Base-by-base conservation (phyloP, 2,329 filamentous ascomycete species). In the Penicillium thymicola region DNA sequence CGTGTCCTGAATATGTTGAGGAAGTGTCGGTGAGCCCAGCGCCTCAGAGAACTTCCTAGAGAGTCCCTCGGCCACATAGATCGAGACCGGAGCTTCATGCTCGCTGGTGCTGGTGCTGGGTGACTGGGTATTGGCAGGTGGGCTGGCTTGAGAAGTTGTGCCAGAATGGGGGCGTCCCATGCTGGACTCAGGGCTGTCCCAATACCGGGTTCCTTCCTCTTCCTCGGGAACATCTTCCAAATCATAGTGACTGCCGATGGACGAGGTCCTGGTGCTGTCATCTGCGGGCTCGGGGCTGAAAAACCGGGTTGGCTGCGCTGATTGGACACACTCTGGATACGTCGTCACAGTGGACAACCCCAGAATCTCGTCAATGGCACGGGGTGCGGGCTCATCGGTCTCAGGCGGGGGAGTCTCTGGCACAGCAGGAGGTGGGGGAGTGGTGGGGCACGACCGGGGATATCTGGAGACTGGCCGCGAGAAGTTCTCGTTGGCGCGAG, bases 401-500 rank as follows among this genome's bases (percentile, higher is more conserved):
- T 71, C 69, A 6, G 67, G 63, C 9, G 67, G 65, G 7, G 66
- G 63, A 23, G 59, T 55, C 59, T 70, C 32, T 73, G 78, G n/a
- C 72, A 76, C 63, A 41, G 57, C 58, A 51, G 75, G 68, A 44
- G 74, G 73, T 18, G 76, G 74, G 28, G 76, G 71, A 49, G 74
- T 68, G 32, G 74, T 71, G 8, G 73, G 73, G 23, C 75, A 72
- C 32, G 73, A 69, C 28, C 71, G 71, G 32, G 75, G 72, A 58
- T 72, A 67, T 58, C 72, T 75, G 4, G 79, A 69, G 25, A 76
- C 77, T 4, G 81, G 80, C n/a, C 79, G 78, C 27, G 81, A 83
- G 65, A 84, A 84, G 64, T 82, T 83, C 56, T 84, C 81, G 23
- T 79, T 72, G 13, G 69, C 71, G 41, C 74, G 75, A 46, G 76